Percentiles rank a stretch among this genome's conserved stretches.
These are phyloP conservation scores for Paecilomyces dactylethromorphus DNA, from an alignment of 2,329 filamentous ascomycete species.

Conservation along the genomic window DNA sequence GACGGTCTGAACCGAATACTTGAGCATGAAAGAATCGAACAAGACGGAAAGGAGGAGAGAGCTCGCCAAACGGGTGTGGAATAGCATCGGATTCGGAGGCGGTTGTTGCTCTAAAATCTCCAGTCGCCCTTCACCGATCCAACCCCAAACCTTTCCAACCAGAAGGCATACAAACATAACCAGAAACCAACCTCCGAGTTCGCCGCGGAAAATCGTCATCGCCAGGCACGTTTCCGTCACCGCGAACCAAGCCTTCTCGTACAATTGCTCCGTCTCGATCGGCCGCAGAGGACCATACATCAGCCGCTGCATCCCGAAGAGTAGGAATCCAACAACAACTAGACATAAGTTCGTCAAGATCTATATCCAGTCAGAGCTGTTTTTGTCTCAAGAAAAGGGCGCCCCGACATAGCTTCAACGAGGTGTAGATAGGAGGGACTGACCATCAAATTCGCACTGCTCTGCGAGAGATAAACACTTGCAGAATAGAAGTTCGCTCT, in stretches of 20 bases:
- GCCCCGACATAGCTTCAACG: background rate
- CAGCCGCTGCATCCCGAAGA: constrained; percentile 81
- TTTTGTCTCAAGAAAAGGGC: background rate
- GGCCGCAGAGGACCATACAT: constrained; percentile 86
- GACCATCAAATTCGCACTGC: constrained; percentile 90
- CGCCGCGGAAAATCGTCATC: constrained; percentile 96
- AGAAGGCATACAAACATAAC: constrained; percentile 93
- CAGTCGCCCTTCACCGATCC: constrained; percentile 93
- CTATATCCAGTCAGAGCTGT: constrained; percentile 36
- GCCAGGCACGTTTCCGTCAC: constrained; percentile 94
- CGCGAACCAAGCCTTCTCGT: constrained; percentile 96
- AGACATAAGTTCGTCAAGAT: constrained; percentile 88
- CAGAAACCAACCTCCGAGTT: constrained; percentile 89
- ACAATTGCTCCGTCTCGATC: constrained; percentile 93
- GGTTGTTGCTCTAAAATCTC: constrained; percentile 94
- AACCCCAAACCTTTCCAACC: constrained; percentile 95
- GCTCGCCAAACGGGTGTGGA: constrained; percentile 73
- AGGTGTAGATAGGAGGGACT: constrained; percentile 19
- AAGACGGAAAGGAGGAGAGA: constrained; percentile 72
- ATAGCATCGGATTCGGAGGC: constrained; percentile 77
- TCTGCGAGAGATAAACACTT: constrained; percentile 93
- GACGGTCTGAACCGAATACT: constrained; percentile 74
- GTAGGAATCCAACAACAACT: constrained; percentile 69
- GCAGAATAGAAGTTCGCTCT: constrained; percentile 97
- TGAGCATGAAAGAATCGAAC: constrained; percentile 74